Conservation (phyloP, 768 basidiomycete species). For the Kondoa subrosea region DNA sequence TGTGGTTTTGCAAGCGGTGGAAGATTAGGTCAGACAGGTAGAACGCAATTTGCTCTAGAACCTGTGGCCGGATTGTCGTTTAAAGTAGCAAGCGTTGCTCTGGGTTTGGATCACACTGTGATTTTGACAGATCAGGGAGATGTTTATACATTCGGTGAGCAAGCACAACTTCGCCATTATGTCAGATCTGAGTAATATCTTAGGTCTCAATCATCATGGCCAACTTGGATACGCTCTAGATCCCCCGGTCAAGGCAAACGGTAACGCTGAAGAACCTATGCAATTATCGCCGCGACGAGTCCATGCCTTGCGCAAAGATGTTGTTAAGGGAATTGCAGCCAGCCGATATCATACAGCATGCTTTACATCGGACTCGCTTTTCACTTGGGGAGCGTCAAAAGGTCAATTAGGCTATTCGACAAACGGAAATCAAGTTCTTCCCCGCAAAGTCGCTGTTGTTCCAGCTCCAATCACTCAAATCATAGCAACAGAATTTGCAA, state of each 20-base stretch:
- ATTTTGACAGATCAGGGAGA: constrained; percentile 64
- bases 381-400: constrained; percentile 70
- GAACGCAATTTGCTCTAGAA: constrained; percentile 59
- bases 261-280: constrained; percentile 50
- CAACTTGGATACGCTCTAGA: constrained; percentile 36
- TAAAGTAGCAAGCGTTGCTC: constrained; percentile 48
- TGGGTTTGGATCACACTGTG: constrained; percentile 89
- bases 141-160: constrained; percentile 59
- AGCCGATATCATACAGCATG: constrained; percentile 69
- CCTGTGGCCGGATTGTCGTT: constrained; percentile 46
- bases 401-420: constrained; percentile 60
- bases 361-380: constrained; percentile 42
- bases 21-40: constrained; percentile 33
- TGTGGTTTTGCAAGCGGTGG: constrained; percentile 46
- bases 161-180: constrained; percentile 4
- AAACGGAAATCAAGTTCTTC: constrained; percentile 25
- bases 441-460: constrained; percentile 59
- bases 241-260: constrained; percentile 20
- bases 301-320: constrained; percentile 58
- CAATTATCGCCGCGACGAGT: constrained; percentile 58
- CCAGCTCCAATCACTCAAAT: constrained; percentile 53
- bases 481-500: constrained; percentile 61
- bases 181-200: neutral
- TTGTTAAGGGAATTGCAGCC: constrained; percentile 64
- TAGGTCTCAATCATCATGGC: constrained; percentile 57